Conservation (phyloP, 2,329 filamentous ascomycete genomes). For the Aspergillus glaucus region DNA sequence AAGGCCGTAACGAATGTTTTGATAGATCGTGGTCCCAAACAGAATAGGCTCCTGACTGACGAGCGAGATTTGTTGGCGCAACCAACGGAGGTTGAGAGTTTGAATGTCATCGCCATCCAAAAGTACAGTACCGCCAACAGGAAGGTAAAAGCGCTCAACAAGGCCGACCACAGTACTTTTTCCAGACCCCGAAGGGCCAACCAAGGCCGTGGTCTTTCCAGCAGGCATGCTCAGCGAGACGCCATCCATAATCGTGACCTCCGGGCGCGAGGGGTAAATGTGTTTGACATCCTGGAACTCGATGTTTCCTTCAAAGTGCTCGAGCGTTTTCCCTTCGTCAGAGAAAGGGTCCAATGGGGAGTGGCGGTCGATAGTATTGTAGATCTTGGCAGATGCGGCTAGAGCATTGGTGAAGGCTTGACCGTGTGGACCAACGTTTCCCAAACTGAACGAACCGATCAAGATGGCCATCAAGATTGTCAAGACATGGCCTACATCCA, state of each 20-base stretch:
- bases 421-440: constrained; percentile 76
- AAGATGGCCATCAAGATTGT: constrained; percentile 87
- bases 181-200: constrained; percentile 88
- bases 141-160: constrained; percentile 89
- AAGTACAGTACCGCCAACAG: constrained; percentile 69
- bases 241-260: constrained; percentile 80
- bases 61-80: constrained; percentile 84
- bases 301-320: constrained; percentile 68
- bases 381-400: constrained; percentile 85
- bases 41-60: constrained; percentile 91
- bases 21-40: constrained; percentile 81
- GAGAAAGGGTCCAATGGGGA: constrained; percentile 77
- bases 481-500: constrained; percentile 64
- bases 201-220: constrained; percentile 86
- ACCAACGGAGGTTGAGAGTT: constrained; percentile 78
- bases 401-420: constrained; percentile 80
- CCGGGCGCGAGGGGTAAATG: constrained; percentile 88
- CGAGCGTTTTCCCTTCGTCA: constrained; percentile 64
- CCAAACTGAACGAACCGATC: constrained; percentile 86
- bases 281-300: constrained; percentile 79
- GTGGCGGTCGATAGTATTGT: constrained; percentile 79
- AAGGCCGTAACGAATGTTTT: constrained; percentile 85
- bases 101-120: constrained; percentile 79
- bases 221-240: constrained; percentile 75
- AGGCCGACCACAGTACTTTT: constrained; percentile 93